Evolutionary conservation across 2,329 filamentous ascomycete species (phyloP).

Genomic region (Ophiostoma australiae): DNA sequence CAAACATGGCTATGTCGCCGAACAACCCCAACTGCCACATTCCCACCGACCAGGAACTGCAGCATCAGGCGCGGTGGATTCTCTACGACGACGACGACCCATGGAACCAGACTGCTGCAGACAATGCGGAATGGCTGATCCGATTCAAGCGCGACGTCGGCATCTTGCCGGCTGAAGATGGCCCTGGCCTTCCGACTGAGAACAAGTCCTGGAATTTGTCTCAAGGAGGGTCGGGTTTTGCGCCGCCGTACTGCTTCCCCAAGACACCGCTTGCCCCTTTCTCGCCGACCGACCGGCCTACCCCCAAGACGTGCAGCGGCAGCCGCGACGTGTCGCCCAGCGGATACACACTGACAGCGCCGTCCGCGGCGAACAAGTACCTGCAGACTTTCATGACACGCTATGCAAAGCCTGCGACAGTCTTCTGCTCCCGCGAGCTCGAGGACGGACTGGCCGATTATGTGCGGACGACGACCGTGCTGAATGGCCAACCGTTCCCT

Average conservation of each 20-base stretch:
- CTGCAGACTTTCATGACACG: conserved; percentile 42
- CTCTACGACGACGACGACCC: conserved; percentile 60
- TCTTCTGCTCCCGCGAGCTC: conserved; percentile 57
- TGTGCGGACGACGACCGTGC: conserved; percentile 39
- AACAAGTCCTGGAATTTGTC: conserved; percentile 43
- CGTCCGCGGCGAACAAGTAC: conserved; percentile 45
- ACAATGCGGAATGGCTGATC: conserved; percentile 59
- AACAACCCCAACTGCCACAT: conserved; percentile 57
- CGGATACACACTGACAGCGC: conserved; percentile 32
- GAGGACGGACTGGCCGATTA: conserved; percentile 50
- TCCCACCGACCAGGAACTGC: conserved; percentile 58
- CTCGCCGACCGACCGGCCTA: conserved; percentile 29
- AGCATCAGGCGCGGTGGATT: conserved; percentile 59
- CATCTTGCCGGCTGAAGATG: conserved; percentile 44
- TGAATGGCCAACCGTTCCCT: conserved; percentile 40
- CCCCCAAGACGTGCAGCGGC: conserved; percentile 34
- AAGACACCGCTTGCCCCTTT: conserved; percentile 38
- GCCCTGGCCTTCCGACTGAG: conserved; percentile 45
- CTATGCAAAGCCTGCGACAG: conserved; percentile 43
- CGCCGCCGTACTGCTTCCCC: conserved; percentile 50
- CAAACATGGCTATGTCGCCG: conserved; percentile 49
- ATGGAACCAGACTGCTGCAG: conserved; percentile 60
- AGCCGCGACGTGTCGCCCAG: conserved; percentile 31
- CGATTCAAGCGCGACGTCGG: conserved; percentile 57
- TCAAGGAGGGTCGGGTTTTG: conserved; percentile 52